Conservation (phyloP, 805 yeast genomes). For the Kodamaea laetipori region DNA sequence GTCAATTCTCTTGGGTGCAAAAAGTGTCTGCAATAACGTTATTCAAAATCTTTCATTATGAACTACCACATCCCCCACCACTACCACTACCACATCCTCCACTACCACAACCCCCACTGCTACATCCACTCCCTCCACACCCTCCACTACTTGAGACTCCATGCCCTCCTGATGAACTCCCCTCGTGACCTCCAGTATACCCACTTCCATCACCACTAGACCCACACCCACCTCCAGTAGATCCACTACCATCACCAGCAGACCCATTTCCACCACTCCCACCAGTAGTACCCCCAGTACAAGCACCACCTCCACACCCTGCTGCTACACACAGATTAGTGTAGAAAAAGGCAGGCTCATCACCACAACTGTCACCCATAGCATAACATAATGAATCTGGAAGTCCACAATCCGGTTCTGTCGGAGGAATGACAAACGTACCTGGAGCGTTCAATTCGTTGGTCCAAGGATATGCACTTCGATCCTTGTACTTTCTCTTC, state of each 20-base stretch:
- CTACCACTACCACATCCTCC: conserved; percentile 10
- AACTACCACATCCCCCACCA: conserved; percentile 11
- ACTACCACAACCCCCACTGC: conserved; percentile 13
- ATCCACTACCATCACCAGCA: neutral
- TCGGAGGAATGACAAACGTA: conserved; percentile 16
- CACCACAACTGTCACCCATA: no score
- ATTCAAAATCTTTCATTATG: no score
- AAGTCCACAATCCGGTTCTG: conserved; percentile 6
- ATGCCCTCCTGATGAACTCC: conserved; percentile 4
- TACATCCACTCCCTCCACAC: conserved; percentile 7
- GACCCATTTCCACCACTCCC: conserved; percentile 4
- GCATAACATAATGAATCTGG: no score
- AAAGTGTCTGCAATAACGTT: no score
- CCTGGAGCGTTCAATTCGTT: conserved; percentile 3
- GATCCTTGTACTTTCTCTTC: neutral
- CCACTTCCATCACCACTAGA: conserved; percentile 8
- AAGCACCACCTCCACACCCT: conserved; percentile 1
- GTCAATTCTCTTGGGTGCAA: no score
- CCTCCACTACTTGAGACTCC: conserved; percentile 8
- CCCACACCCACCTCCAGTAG: conserved; percentile 2
- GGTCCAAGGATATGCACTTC: conserved; percentile 5
- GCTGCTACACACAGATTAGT: no score
- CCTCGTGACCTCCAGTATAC: neutral
- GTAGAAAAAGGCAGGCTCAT: no score
- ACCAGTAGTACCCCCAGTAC: conserved; percentile 7